Percentiles rank a stretch among this genome's conserved stretches.
These are phyloP conservation scores for Samsoniella hepiali DNA, from an alignment of 2,329 filamentous ascomycete genomes.

Conservation along the genomic window DNA sequence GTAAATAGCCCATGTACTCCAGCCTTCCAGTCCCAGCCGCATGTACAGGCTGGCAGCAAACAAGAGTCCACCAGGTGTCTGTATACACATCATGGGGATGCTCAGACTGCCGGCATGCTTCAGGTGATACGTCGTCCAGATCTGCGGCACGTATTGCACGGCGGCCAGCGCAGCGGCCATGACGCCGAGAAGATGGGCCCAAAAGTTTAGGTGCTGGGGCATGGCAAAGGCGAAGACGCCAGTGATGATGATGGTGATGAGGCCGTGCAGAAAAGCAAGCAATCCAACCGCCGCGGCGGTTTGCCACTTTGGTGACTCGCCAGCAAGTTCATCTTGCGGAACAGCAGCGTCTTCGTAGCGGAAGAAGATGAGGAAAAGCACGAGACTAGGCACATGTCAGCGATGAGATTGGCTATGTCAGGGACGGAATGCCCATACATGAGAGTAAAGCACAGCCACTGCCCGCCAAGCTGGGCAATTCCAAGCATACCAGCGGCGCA, in stretches of 20 bases:
- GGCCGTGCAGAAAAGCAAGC: slow-evolving; percentile 70
- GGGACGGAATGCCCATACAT: slow-evolving; percentile 60
- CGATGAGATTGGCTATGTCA: neutral
- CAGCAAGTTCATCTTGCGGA: slow-evolving; percentile 47
- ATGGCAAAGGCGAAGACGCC: slow-evolving; percentile 62
- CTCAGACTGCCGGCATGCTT: slow-evolving; percentile 87
- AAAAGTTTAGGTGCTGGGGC: slow-evolving; percentile 64
- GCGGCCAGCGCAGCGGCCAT: slow-evolving; percentile 74
- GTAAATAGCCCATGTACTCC: slow-evolving; percentile 95
- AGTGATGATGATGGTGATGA: slow-evolving; percentile 67
- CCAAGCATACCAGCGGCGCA: slow-evolving; percentile 84
- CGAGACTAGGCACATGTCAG: slow-evolving; percentile 57
- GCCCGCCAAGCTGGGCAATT: slow-evolving; percentile 84
- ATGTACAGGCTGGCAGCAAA: slow-evolving; percentile 82
- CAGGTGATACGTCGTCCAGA: slow-evolving; percentile 82
- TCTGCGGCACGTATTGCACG: slow-evolving; percentile 93
- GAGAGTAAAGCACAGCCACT: slow-evolving; percentile 87
- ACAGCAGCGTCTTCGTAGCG: slow-evolving; percentile 58
- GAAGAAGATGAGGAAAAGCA: slow-evolving; percentile 95
- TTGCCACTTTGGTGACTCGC: slow-evolving; percentile 64
- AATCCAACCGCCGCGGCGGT: slow-evolving; percentile 74
- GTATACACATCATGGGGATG: slow-evolving; percentile 97
- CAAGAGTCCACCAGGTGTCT: slow-evolving; percentile 87
- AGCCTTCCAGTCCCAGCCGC: slow-evolving; percentile 75
- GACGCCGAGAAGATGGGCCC: slow-evolving; percentile 84